Percentiles rank a stretch among this genome's conserved stretches.
phyloP scores from a whole-genome alignment of 75 land plant species.

The Ceratopteris richardii region DNA sequence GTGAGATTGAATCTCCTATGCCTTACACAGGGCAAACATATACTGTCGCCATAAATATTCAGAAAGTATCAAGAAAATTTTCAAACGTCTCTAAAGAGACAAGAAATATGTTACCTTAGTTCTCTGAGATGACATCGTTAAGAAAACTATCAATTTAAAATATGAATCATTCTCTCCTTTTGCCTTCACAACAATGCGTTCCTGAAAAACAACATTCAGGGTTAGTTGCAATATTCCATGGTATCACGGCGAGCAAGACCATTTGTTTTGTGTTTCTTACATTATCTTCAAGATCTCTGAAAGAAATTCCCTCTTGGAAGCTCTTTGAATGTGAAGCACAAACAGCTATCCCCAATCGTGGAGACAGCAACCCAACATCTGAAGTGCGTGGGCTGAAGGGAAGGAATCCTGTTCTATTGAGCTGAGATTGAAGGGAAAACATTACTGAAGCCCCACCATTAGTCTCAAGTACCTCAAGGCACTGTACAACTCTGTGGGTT shows the following conservation, averaged over 20 bases:
- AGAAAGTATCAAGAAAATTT: too few species aligned
- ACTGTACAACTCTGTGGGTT: constrained; percentile 47
- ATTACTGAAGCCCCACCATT: constrained; percentile 48
- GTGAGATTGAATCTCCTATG: too few species aligned
- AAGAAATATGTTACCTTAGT: constrained; percentile 99
- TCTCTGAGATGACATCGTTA: constrained; percentile 84
- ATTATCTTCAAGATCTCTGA: constrained; percentile 89
- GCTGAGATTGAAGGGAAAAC: constrained; percentile 81
- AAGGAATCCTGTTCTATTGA: constrained; percentile 38
- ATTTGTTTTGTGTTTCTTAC: constrained; percentile 22
- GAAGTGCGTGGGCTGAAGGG: constrained; percentile 48
- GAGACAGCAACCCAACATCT: constrained; percentile 48
- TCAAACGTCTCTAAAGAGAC: too few species aligned
- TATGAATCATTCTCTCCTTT: constrained; percentile 57
- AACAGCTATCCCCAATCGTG: constrained; percentile 73
- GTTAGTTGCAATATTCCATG: too few species aligned
- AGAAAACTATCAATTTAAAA: constrained; percentile 62
- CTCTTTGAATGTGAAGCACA: constrained; percentile 43
- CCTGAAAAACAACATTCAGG: constrained; percentile 27
- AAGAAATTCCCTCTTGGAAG: constrained; percentile 70
- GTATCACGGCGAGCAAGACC: too few species aligned
- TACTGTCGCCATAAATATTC: too few species aligned
- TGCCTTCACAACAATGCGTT: constrained; percentile 68
- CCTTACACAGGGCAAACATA: too few species aligned
- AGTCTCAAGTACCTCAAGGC: constrained; percentile 66